Conservation (phyloP, 176 grass and related monocot species). For the Hyparrhenia diplandra region DNA sequence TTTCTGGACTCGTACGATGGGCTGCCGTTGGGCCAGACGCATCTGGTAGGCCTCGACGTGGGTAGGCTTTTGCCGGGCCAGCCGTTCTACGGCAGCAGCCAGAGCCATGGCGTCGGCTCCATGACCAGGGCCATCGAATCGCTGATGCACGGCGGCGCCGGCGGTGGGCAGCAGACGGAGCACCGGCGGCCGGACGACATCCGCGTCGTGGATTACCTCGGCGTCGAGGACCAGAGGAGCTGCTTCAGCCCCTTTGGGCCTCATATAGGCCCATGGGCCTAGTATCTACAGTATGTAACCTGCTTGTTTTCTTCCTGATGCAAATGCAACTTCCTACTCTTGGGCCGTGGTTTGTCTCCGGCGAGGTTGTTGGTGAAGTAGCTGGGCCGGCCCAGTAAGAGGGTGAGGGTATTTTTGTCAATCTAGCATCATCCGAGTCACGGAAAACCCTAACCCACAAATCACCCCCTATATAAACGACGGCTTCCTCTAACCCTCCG, state of each 20-base stretch:
- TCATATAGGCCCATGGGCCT: constrained; percentile 23
- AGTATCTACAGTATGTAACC: background rate
- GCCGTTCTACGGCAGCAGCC: background rate
- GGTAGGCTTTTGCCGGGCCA: background rate
- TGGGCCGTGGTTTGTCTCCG: background rate
- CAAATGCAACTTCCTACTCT: background rate
- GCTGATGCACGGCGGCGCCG: background rate
- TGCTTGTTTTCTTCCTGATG: background rate
- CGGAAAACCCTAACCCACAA: constrained; percentile 23
- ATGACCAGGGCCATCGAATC: constrained; percentile 12
- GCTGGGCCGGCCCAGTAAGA: background rate
- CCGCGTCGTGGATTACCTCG: constrained; percentile 62
- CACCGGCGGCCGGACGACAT: background rate
- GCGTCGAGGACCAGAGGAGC: constrained; percentile 27
- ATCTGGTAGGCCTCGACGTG: constrained; percentile 32
- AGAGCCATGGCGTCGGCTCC: background rate
- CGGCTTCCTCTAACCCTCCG: background rate
- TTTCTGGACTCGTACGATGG: background rate
- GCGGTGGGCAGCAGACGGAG: background rate
- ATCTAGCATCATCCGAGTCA: background rate
- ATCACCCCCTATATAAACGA: constrained; percentile 1
- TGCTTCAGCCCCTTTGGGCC: constrained; percentile 15
- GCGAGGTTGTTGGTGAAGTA: background rate
- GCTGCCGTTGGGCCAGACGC: background rate
- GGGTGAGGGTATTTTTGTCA: background rate